A percentile compares a stretch with the other conserved stretches of the same genome.
phyloP scores from a whole-genome alignment of 306 rosid genomes.

The Styphnolobium japonicum region DNA sequence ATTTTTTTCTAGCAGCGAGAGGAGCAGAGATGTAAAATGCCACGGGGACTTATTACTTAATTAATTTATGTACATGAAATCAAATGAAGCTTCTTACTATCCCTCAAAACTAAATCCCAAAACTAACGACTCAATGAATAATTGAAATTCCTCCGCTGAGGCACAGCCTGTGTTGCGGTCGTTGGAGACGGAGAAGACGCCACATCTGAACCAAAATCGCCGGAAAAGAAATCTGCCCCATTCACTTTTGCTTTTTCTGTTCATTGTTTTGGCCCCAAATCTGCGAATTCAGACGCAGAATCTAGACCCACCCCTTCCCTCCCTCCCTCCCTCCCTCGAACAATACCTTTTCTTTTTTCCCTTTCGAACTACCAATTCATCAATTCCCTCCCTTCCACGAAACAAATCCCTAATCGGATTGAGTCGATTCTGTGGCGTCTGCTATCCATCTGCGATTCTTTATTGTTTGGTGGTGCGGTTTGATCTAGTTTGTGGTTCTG shows the following conservation, averaged over 20 bases:
- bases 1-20: too few species aligned
- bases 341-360: not conserved
- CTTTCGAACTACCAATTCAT: not conserved
- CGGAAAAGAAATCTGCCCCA: not conserved
- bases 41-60: not conserved
- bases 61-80: conserved; percentile 8
- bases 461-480: not conserved
- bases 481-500: conserved; percentile 30
- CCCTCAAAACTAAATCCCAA: not conserved
- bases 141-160: conserved; percentile 8
- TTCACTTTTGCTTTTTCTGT: not conserved
- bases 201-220: conserved; percentile 29
- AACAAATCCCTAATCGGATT: conserved; percentile 28
- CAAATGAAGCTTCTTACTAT: not conserved
- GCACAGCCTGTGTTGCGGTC: conserved; percentile 18
- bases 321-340: too few species aligned
- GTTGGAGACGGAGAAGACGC: conserved; percentile 27
- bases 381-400: conserved; percentile 20
- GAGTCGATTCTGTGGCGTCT: conserved; percentile 15
- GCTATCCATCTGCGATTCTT: not conserved
- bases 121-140: not conserved
- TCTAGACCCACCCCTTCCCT: too few species aligned
- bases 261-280: not conserved
- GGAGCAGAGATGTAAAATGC: not conserved
- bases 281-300: conserved; percentile 5